Percentiles rank a stretch among this genome's conserved stretches.
These are phyloP conservation scores for Toxicodendron radicans DNA, from an alignment of 345 rosid genomes.

Conservation along the genomic window DNA sequence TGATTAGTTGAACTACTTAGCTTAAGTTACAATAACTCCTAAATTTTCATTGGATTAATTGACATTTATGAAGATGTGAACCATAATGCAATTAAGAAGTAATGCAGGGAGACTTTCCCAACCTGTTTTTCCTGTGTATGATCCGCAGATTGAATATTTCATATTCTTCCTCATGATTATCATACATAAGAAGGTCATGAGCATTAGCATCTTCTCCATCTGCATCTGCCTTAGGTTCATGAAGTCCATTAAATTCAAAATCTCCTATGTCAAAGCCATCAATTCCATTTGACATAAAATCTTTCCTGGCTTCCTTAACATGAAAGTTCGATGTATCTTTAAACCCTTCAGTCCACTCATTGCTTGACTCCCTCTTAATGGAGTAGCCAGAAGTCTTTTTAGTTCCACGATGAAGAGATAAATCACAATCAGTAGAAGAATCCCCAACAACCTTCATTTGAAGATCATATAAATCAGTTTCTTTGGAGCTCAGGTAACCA, in stretches of 20 bases:
- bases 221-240: constrained; percentile 33
- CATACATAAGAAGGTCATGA: constrained; percentile 48
- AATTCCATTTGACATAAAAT: constrained; percentile 17
- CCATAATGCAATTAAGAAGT: constrained; percentile 4
- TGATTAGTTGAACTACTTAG: background rate
- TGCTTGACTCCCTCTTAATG: constrained; percentile 8
- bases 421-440: constrained; percentile 14
- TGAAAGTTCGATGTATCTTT: constrained; percentile 19
- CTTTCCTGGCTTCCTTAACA: constrained; percentile 19
- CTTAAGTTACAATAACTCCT: background rate
- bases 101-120: constrained; percentile 4
- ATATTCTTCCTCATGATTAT: constrained; percentile 55
- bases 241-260: constrained; percentile 29
- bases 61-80: constrained; percentile 1
- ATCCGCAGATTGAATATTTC: constrained; percentile 83
- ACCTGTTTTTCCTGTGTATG: constrained; percentile 93
- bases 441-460: constrained; percentile 22
- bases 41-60: constrained; percentile 1
- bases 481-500: constrained; percentile 23
- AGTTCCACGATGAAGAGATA: constrained; percentile 11
- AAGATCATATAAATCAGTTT: constrained; percentile 23
- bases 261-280: constrained; percentile 24
- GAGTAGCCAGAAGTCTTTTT: constrained; percentile 21
- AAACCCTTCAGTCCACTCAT: constrained; percentile 30
- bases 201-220: constrained; percentile 36